Conservation (phyloP, 345 rosid genomes). For the Fremontodendron californicum region DNA sequence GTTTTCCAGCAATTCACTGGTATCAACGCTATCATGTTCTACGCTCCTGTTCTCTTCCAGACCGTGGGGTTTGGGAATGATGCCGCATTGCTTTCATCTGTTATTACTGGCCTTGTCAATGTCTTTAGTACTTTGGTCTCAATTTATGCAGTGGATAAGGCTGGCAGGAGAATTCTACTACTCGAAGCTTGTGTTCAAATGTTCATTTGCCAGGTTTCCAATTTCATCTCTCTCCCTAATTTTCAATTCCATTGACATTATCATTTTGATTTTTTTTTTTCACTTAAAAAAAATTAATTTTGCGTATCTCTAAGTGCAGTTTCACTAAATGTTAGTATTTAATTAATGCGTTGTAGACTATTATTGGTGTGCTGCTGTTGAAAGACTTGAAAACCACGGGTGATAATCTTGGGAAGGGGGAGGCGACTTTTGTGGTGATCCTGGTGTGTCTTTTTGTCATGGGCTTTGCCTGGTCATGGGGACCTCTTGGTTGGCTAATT, state of each 20-base stretch:
- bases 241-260: background rate
- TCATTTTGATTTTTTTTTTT: too few relatives aligned
- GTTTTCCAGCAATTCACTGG: too few relatives aligned
- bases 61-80: too few relatives aligned
- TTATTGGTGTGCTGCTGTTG: slow-evolving; percentile 23
- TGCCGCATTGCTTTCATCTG: slow-evolving; percentile 57
- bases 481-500: too few relatives aligned
- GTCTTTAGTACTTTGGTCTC: slow-evolving; percentile 57
- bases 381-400: slow-evolving; percentile 21
- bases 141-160: slow-evolving; percentile 48
- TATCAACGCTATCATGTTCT: too few relatives aligned
- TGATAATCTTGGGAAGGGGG: too few relatives aligned
- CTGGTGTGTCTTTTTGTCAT: slow-evolving; percentile 39
- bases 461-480: slow-evolving; percentile 66
- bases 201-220: slow-evolving; percentile 34
- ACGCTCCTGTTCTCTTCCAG: too few relatives aligned
- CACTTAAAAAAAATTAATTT: background rate
- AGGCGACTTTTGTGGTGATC: slow-evolving; percentile 28
- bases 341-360: slow-evolving; percentile 13
- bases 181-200: slow-evolving; percentile 48
- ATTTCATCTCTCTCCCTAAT: background rate
- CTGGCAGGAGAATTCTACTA: slow-evolving; percentile 62
- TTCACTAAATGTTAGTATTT: background rate
- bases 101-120: slow-evolving; percentile 52
- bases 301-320: background rate